A percentile compares a stretch with the other conserved stretches of the same genome.
Evolutionary conservation across 2,329 filamentous ascomycete genomes (phyloP).

Genomic region (Hypoxylon sp.): DNA sequence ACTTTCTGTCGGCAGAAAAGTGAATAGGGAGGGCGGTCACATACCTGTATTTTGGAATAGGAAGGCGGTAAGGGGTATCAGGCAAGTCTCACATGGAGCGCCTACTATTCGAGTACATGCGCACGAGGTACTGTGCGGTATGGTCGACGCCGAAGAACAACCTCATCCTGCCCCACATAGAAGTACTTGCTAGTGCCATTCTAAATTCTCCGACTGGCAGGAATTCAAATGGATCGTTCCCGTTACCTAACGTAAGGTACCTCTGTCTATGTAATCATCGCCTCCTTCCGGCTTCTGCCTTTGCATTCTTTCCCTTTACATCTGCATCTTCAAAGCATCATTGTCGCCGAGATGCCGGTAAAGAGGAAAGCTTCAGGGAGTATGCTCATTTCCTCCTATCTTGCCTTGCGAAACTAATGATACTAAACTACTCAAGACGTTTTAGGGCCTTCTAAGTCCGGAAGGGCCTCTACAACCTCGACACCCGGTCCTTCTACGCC

Average conservation of each 20-base stretch:
- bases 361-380: slow-evolving; percentile 77
- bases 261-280: slow-evolving; percentile 21
- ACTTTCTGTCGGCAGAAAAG: slow-evolving; percentile 43
- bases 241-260: slow-evolving; percentile 2
- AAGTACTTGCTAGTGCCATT: slow-evolving; percentile 2
- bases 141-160: no score
- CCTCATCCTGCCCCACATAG: background rate
- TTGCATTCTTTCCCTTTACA: slow-evolving; percentile 19
- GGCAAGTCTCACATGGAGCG: background rate
- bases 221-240: background rate
- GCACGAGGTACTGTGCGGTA: background rate
- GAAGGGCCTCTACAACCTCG: slow-evolving; percentile 70
- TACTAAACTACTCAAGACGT: slow-evolving; percentile 59
- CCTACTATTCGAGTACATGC: background rate
- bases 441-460: slow-evolving; percentile 67
- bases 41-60: background rate
- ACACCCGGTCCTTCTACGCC: slow-evolving; percentile 74
- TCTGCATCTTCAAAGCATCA: slow-evolving; percentile 6
- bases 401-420: slow-evolving; percentile 42
- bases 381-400: slow-evolving; percentile 52
- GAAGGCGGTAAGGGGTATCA: slow-evolving; percentile 25
- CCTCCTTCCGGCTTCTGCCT: slow-evolving; percentile 21
- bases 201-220: slow-evolving; percentile 43
- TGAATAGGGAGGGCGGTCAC: slow-evolving; percentile 20
- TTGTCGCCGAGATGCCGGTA: slow-evolving; percentile 68